Percentiles rank a stretch among this genome's conserved stretches.
Conservation (phyloP, 1,284 basidiomycete species). For the Neotropicomus parvogracilis region DNA sequence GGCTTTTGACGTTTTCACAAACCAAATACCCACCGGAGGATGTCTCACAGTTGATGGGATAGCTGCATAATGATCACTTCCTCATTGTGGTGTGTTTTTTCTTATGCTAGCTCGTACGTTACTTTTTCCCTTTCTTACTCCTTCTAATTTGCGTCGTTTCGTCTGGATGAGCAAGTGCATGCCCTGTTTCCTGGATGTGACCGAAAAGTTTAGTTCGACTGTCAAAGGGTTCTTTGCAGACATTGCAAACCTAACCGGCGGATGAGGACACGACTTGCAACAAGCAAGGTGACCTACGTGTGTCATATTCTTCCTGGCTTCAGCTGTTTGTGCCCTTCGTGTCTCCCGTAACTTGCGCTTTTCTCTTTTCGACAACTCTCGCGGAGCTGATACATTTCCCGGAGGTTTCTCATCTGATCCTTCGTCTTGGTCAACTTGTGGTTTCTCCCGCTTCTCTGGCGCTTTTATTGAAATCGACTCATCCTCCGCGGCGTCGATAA, state of each 20-base stretch:
- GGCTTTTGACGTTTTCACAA: conserved; percentile 90
- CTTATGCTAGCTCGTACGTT: conserved; percentile 11
- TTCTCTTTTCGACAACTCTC: conserved; percentile 71
- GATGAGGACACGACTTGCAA: conserved; percentile 9
- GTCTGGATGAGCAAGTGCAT: conserved; percentile 54
- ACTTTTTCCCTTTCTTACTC: conserved; percentile 42
- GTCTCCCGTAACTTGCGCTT: conserved; percentile 76
- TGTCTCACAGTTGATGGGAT: conserved; percentile 89
- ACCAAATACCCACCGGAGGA: conserved; percentile 91
- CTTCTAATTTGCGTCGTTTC: conserved; percentile 32
- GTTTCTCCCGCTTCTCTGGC: conserved; percentile 2
- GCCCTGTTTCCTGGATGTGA: conserved; percentile 72
- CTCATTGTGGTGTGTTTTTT: conserved; percentile 9
- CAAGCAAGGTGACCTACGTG: conserved; percentile 16
- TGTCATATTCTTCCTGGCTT: conserved; percentile 8
- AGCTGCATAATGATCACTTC: conserved; percentile 9
- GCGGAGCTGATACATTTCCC: conserved; percentile 44
- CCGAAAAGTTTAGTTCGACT: conserved; percentile 79
- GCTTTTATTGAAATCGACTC: conserved; percentile 2
- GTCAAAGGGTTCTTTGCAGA: conserved; percentile 62
- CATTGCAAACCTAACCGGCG: conserved; percentile 57
- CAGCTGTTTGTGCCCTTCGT: conserved; percentile 61
- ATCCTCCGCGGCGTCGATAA: not conserved
- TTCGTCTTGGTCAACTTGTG: conserved; percentile 1
- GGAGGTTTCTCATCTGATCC: not conserved